Evolutionary conservation across 768 basidiomycete species (phyloP).

Genomic region (Leccinum aurantiacum): DNA sequence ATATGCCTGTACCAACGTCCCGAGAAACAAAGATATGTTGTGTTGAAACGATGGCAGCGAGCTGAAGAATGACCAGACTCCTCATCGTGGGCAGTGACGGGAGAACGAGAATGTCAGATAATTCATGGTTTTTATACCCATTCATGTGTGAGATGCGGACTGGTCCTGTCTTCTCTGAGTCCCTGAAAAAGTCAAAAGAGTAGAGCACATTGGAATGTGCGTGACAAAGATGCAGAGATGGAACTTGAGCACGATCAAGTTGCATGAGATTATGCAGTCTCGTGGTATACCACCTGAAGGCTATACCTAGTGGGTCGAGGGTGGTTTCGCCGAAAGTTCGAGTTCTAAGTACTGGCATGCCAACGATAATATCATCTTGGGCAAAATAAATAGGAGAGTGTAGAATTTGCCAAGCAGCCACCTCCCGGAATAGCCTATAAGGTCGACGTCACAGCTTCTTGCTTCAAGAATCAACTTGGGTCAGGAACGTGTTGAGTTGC

Average conservation of each 20-base stretch:
- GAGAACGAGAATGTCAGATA: neutral
- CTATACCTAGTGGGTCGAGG: neutral
- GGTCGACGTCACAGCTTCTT: neutral
- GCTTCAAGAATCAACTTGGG: neutral
- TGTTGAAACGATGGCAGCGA: constrained; percentile 10
- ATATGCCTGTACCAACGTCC: neutral
- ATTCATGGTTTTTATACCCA: neutral
- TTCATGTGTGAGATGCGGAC: constrained; percentile 10
- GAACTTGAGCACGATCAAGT: neutral
- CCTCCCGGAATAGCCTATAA: neutral
- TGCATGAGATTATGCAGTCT: neutral
- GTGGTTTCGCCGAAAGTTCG: neutral
- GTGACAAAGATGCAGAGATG: neutral
- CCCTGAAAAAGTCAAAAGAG: neutral
- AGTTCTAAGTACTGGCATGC: neutral
- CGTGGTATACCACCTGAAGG: neutral
- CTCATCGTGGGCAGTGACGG: constrained; percentile 12
- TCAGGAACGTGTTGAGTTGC: neutral
- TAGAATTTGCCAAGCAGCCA: neutral
- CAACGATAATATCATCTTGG: no score
- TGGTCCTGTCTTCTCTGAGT: neutral
- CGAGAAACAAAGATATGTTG: constrained; percentile 11
- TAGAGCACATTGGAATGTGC: neutral
- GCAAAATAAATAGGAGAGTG: neutral
- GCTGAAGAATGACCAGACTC: neutral